Evolutionary conservation across 2,329 filamentous ascomycete genomes (phyloP).

Genomic region (Colletotrichum noveboracense): DNA sequence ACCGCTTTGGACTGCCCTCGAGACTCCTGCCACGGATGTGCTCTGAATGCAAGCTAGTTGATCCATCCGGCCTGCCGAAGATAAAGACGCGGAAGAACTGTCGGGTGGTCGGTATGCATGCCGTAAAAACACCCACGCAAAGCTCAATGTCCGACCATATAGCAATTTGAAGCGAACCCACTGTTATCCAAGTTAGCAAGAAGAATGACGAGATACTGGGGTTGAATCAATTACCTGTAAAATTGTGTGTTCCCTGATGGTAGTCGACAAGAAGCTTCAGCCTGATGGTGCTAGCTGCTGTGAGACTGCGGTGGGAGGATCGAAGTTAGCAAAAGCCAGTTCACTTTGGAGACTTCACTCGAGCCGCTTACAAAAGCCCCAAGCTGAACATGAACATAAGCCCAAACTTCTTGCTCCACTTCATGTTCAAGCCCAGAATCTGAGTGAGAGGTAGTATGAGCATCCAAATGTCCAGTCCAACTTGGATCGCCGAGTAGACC

Average conservation of each 20-base stretch:
- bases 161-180: fast-evolving
- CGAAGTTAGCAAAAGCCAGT: background rate
- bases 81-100: background rate
- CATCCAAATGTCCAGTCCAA: slow-evolving; percentile 47
- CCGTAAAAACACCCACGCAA: background rate
- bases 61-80: background rate
- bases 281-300: background rate
- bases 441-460: slow-evolving; percentile 44
- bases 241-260: background rate
- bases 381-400: slow-evolving; percentile 42
- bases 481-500: slow-evolving; percentile 45
- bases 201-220: no score
- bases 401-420: slow-evolving; percentile 39
- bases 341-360: background rate
- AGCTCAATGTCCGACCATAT: background rate
- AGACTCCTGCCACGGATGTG: background rate
- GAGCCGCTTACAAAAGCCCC: slow-evolving; percentile 19
- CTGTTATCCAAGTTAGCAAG: background rate
- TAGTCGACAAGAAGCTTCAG: background rate
- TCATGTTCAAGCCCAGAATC: slow-evolving; percentile 32
- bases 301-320: background rate
- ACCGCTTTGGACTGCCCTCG: background rate
- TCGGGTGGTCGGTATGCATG: background rate
- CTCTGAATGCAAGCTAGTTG: background rate
- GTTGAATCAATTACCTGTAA: background rate